phyloP scores from a whole-genome alignment of 169 alveolate genomes.

The Fabrea salina region DNA sequence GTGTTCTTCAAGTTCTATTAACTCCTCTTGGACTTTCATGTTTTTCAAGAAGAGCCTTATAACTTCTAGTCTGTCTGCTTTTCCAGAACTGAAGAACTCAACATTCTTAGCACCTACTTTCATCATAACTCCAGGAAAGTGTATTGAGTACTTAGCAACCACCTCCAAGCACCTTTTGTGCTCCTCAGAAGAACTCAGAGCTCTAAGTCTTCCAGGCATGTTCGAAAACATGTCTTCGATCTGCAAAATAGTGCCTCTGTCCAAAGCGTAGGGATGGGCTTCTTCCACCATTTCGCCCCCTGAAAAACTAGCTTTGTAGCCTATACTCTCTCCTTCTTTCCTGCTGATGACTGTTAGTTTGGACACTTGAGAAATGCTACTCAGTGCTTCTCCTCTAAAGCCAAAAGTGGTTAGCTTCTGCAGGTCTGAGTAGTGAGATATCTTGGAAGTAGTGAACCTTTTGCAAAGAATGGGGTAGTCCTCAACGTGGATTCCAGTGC shows the following conservation, averaged over 20 bases:
- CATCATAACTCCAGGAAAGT: slow-evolving; percentile 87
- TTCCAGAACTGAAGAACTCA: slow-evolving; percentile 18
- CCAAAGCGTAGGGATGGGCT: slow-evolving; percentile 51
- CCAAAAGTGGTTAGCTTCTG: slow-evolving; percentile 92
- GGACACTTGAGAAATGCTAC: slow-evolving; percentile 92
- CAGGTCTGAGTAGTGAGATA: slow-evolving; percentile 84
- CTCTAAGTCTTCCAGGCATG: slow-evolving; percentile 68
- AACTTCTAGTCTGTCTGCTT: background rate
- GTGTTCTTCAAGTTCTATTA: background rate
- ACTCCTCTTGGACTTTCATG: background rate
- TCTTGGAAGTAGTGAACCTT: slow-evolving; percentile 96
- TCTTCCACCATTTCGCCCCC: slow-evolving; percentile 71
- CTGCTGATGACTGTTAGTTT: slow-evolving; percentile 89
- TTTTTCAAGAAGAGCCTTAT: background rate
- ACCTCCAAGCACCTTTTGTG: slow-evolving; percentile 87
- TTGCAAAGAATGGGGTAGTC: slow-evolving; percentile 94
- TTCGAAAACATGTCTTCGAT: slow-evolving; percentile 85
- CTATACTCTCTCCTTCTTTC: slow-evolving; percentile 71
- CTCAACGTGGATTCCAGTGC: slow-evolving; percentile 91
- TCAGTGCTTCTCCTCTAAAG: slow-evolving; percentile 99
- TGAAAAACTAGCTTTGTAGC: slow-evolving; percentile 77
- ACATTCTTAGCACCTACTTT: slow-evolving; percentile 70
- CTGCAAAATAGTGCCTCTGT: slow-evolving; percentile 81
- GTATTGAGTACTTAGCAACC: slow-evolving; percentile 89
- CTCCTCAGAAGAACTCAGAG: slow-evolving; percentile 72